phyloP scores from a whole-genome alignment of 73 alveolate species.

The Blepharisma stoltei region DNA sequence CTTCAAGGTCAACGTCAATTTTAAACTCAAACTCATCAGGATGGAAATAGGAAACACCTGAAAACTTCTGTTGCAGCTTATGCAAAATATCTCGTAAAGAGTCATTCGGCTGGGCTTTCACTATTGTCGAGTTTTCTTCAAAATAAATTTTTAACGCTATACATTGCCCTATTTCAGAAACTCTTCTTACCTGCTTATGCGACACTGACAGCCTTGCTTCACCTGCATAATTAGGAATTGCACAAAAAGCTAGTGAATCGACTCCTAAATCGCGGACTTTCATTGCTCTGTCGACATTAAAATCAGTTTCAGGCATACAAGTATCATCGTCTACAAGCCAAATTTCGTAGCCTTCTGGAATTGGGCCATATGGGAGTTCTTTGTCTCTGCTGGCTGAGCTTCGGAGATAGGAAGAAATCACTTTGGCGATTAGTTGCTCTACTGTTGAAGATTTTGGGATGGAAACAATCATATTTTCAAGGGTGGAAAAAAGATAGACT shows the following conservation, averaged over 20 bases:
- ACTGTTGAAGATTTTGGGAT: neutral
- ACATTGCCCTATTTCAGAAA: neutral
- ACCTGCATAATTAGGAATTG: neutral
- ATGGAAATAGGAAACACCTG: neutral
- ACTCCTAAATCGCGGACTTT: neutral
- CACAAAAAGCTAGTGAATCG: neutral
- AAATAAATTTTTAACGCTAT: neutral
- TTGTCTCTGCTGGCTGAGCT: neutral
- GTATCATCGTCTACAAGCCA: conserved; percentile 13
- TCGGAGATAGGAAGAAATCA: neutral
- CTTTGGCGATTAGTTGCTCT: neutral
- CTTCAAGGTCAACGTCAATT: neutral
- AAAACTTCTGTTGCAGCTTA: neutral
- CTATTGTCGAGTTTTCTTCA: neutral
- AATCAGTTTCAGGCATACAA: conserved; percentile 19
- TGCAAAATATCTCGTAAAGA: conserved; percentile 2
- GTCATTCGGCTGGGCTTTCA: neutral
- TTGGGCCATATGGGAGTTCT: neutral
- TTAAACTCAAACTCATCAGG: conserved; percentile 12
- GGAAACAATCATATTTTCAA: neutral
- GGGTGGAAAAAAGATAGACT: neutral
- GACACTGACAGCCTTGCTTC: neutral
- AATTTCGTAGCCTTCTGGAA: neutral
- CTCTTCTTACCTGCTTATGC: neutral
- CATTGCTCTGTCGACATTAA: neutral